These are phyloP conservation scores for Fusarium sp. DNA, from an alignment of 2,329 filamentous ascomycete genomes.

Conservation along the genomic window DNA sequence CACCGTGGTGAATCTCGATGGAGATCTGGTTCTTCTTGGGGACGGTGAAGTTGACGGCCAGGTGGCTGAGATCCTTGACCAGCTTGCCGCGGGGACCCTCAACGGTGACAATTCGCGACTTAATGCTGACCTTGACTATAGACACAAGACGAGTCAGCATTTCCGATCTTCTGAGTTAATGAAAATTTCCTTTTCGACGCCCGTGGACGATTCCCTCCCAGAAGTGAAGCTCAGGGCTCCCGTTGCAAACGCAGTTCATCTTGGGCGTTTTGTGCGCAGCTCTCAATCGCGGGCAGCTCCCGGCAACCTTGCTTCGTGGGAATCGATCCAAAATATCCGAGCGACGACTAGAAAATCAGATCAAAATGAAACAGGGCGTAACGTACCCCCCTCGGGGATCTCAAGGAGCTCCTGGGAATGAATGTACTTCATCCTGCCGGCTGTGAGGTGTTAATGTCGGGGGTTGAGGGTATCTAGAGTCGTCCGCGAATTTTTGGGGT, in stretches of 20 bases:
- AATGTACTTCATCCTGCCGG: slow-evolving; percentile 99
- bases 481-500: slow-evolving; percentile 53
- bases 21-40: slow-evolving; percentile 88
- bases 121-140: slow-evolving; percentile 97
- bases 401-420: slow-evolving; percentile 96
- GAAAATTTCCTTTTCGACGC: slow-evolving; percentile 14
- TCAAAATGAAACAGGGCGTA: slow-evolving; percentile 44
- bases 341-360: slow-evolving; percentile 11
- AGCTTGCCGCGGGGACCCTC: slow-evolving; percentile 98
- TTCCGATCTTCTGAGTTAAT: slow-evolving; percentile 23
- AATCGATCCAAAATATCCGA: slow-evolving; percentile 29
- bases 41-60: slow-evolving; percentile 94
- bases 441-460: slow-evolving; percentile 63
- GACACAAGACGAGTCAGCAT: slow-evolving; percentile 50
- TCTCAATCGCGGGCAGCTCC: slow-evolving; percentile 31
- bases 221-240: slow-evolving; percentile 9
- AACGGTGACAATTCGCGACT: slow-evolving; percentile 95
- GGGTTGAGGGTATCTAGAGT: slow-evolving; percentile 58
- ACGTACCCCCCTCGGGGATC: slow-evolving; percentile 97
- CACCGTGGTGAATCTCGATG: slow-evolving; percentile 99
- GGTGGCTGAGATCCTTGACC: slow-evolving; percentile 94
- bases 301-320: slow-evolving; percentile 19
- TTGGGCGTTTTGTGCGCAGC: slow-evolving; percentile 33
- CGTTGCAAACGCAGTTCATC: slow-evolving; percentile 25
- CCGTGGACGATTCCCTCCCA: slow-evolving; percentile 6